Evolutionary conservation across 1,139 yeast genomes (phyloP), one percentile per base, ranked within the genome.

Genomic region (Debaryomyces sp.): DNA sequence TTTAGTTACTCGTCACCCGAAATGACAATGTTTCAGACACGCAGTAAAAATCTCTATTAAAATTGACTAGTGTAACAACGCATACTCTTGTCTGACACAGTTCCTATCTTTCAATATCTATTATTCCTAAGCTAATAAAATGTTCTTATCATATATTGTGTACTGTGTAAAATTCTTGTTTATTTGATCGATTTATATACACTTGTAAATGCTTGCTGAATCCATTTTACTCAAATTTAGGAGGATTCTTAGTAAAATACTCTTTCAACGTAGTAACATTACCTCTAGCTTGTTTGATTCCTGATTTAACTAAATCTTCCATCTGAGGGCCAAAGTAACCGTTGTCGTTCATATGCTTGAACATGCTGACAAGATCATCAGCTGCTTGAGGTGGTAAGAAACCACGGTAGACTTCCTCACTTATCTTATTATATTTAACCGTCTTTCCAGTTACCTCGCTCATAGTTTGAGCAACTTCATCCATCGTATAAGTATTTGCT

Each of bases 271-370:
- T 15, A 1, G 23, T 18, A 18, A 18, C 13, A 5, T 17, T 39
- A 3, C 15, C 34, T n/a, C 21, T 9, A 9, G 33, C 42, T 15
- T 39, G 33, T 8, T 17, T 26, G 17, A 8, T 1, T 6, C 41
- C 26, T n/a, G 30, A n/a, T 40, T 45, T 44, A 26, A 46, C 44
- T 4, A n/a, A 6, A 6, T 37, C 22, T 12, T 40, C 24, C n/a
- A 45, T 44, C 5, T 36, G 24, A 10, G 44, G 41, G 6, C 50
- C 50, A 36, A 41, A 45, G 43, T 30, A 44, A 5, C 50, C 42
- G 13, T 38, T 33, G 2, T 44, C 33, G 6, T 39, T 36, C 8
- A 34, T 10, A 29, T 15, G 26, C 21, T 29, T 13, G 26, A 46
- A 43, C 50, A 47, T 47, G 22, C 35, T 41, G 3, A 24, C 17